Base-by-base conservation (phyloP, 1,139 yeast genomes). In the Maudiozyma humilis region DNA sequence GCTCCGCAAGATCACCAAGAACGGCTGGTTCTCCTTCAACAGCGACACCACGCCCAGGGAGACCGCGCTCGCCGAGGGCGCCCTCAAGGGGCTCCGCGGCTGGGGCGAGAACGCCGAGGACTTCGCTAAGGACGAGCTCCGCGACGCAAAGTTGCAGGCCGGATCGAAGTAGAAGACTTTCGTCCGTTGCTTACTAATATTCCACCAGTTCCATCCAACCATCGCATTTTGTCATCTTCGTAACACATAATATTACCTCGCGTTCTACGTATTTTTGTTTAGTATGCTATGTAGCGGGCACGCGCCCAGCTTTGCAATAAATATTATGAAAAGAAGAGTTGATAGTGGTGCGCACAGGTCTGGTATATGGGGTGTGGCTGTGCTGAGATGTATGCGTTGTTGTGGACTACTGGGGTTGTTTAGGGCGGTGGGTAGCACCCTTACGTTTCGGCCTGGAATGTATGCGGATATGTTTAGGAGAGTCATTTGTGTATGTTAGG, bases 71-170 rank as follows among this genome's bases (percentile, higher is more conserved):
- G 69, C 69, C 3, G 53, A 57, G 32, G 49, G 51, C 10, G 61
- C 72, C 1, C 57, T 60, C 30, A 55, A 56, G 18, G 60, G 69
- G 2, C 55, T 69, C 6, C 60, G 66, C 46, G 75, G 75, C 6
- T 71, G 73, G 72, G 74, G 75, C 19, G 71, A 68, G 40, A 54
- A 60, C 38, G 75, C 74, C 3, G 56, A 65, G 17, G 64, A 59
- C 29, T 63, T 68, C 46, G 69, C 75, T 2, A 56, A 57, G 25
- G 75, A 71, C 20, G 70, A 69, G 50, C 55, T 59, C 34, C 66
- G 65, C 7, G 66, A 66, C 12, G 49, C 56, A n/a, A 54, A 48
- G 27, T 42, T 48, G 25, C 41, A 44, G n/a, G 40, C 47, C 10
- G 38, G 46, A 16, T 6, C 27, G 10, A 23, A 23, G 27, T 23